These are phyloP conservation scores for Pseudonitzschia delicatissima DNA, from an alignment of 108 stramenopile species.

Conservation along the genomic window DNA sequence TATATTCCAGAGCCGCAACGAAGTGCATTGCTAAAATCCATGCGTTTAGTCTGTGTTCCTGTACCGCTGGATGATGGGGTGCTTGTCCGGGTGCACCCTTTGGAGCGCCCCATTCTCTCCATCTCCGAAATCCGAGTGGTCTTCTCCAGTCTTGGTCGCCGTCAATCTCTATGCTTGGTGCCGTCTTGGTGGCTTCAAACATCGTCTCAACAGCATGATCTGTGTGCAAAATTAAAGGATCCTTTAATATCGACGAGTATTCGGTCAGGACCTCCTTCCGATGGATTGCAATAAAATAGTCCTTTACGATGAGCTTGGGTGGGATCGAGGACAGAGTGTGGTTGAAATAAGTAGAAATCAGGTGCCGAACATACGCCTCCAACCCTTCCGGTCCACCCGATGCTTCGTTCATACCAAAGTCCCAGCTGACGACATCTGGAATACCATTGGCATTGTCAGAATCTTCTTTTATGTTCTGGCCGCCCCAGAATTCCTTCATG, in stretches of 20 bases:
- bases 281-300: constrained; percentile 39
- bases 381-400: constrained; percentile 43
- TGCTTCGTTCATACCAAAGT: constrained; percentile 75
- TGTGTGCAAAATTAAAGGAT: constrained; percentile 47
- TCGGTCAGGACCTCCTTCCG: constrained; percentile 32
- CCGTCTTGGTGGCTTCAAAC: background rate
- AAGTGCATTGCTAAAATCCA: constrained; percentile 74
- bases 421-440: constrained; percentile 71
- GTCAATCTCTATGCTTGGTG: background rate
- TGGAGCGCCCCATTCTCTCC: constrained; percentile 66
- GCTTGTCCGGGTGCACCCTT: constrained; percentile 61
- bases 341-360: constrained; percentile 22
- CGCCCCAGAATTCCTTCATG: constrained; percentile 53
- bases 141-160: constrained; percentile 13
- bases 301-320: constrained; percentile 70
- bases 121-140: constrained; percentile 61
- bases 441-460: background rate
- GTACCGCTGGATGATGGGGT: constrained; percentile 57
- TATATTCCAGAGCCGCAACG: constrained; percentile 48
- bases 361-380: constrained; percentile 59
- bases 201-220: constrained; percentile 47
- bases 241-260: constrained; percentile 18
- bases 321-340: background rate
- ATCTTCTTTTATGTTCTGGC: background rate
- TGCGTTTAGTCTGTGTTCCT: constrained; percentile 68